Evolutionary conservation across 768 basidiomycete species (phyloP), one percentile per base, ranked within the genome.

Genomic region (Calocera viscosa): DNA sequence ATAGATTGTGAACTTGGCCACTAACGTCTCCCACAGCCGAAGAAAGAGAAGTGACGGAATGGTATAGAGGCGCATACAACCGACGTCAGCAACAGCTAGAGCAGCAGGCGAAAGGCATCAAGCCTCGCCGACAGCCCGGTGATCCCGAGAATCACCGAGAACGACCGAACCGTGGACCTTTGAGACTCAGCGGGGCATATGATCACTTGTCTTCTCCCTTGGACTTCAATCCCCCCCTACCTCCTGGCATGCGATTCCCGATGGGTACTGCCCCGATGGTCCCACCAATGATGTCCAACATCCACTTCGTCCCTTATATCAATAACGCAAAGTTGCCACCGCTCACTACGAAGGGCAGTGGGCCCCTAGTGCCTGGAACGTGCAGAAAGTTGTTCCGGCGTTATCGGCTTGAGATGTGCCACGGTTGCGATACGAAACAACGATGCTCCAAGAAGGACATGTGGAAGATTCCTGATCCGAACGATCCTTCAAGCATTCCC

Each of bases 391-490:
- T 60, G 30, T 60, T 60, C 53, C 53, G 53, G 10, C 53, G 53
- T 10, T 60, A 60, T 22, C 24, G 53, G 30, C 30, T 60, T 10
- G 53, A 60, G 53, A 60, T 60, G 53, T 60, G 53, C 26, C 53
- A 60, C 53, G 53, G 53, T 8, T 60, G 53, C 53, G 53, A 60
- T 19, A 60, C 53, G 26, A 60, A 60, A 26, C 53, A 60, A 26
- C 53, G 53, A 26, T 60, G 53, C 53, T 60, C 53, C 30, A 60
- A 60, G 53, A 60, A 60, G 22, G 53, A 60, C 26, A 60, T 60
- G 53, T 60, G 53, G 53, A 60, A 60, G 53, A 26, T 60, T 16
- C 53, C 53, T 3, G 53, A 60, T 60, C 53, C 53, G 26, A 60
- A 60, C 10, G 53, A 60, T 22, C 53, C 53, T 2, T 28, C 53